These are phyloP conservation scores for Tylopilus subfusipes DNA, from an alignment of 768 basidiomycete species.

Conservation along the genomic window DNA sequence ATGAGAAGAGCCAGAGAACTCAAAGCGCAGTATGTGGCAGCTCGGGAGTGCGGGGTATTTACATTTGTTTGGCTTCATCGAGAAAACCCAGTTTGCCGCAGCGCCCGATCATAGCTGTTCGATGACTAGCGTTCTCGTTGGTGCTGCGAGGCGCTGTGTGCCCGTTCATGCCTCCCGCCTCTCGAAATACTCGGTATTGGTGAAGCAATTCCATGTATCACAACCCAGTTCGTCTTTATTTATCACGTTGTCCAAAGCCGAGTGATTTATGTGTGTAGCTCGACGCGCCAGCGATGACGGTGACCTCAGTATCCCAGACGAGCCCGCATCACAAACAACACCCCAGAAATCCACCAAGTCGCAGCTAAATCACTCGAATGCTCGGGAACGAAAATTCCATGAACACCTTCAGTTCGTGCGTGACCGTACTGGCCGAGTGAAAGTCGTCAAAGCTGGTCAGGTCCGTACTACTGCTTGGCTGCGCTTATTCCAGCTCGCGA, in stretches of 20 bases:
- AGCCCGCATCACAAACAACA: not conserved
- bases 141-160: slow-evolving; percentile 10
- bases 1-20: too few species aligned
- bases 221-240: slow-evolving; percentile 20
- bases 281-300: slow-evolving; percentile 8
- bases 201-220: slow-evolving; percentile 20
- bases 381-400: slow-evolving; percentile 23
- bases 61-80: slow-evolving; percentile 2
- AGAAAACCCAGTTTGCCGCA: not conserved
- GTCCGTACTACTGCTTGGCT: slow-evolving; percentile 49
- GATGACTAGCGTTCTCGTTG: slow-evolving; percentile 18
- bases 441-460: slow-evolving; percentile 28
- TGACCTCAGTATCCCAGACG: slow-evolving; percentile 10
- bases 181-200: slow-evolving; percentile 2
- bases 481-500: slow-evolving; percentile 49
- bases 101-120: not conserved
- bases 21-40: too few species aligned
- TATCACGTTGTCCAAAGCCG: not conserved
- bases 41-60: slow-evolving; percentile 3
- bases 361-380: not conserved
- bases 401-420: slow-evolving; percentile 25
- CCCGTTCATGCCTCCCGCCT: slow-evolving; percentile 1
- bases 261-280: slow-evolving; percentile 13
- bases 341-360: not conserved
- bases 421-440: slow-evolving; percentile 30